phyloP scores from a whole-genome alignment of 2,329 filamentous ascomycete species.

The Simplicillium sp. region DNA sequence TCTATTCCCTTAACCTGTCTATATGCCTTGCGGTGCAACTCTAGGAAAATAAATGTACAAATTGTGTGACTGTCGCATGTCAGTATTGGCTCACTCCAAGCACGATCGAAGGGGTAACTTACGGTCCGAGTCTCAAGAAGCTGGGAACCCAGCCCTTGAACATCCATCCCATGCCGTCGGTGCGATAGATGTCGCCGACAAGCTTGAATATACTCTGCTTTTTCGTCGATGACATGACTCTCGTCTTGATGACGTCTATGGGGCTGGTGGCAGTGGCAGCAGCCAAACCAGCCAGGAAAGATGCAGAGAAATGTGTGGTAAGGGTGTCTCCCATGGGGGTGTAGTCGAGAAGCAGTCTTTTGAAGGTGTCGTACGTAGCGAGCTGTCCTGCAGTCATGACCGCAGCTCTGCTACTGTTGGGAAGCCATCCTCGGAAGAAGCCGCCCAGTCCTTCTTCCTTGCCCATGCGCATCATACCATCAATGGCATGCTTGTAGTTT shows the following conservation, averaged over 20 bases:
- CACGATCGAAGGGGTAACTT: slow-evolving; percentile 20
- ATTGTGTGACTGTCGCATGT: slow-evolving; percentile 59
- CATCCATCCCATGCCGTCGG: slow-evolving; percentile 72
- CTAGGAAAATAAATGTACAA: slow-evolving; percentile 76
- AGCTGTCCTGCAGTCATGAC: slow-evolving; percentile 82
- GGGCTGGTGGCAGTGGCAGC: slow-evolving; percentile 80
- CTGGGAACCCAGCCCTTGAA: slow-evolving; percentile 87
- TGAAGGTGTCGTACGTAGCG: slow-evolving; percentile 78
- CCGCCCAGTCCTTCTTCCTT: slow-evolving; percentile 67
- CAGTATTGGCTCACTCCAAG: neutral
- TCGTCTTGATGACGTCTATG: slow-evolving; percentile 82
- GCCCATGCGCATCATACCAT: slow-evolving; percentile 82
- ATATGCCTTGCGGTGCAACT: slow-evolving; percentile 77
- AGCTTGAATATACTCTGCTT: slow-evolving; percentile 45
- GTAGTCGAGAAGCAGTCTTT: slow-evolving; percentile 55
- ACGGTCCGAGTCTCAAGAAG: slow-evolving; percentile 56
- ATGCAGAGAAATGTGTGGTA: slow-evolving; percentile 70
- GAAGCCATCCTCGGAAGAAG: slow-evolving; percentile 78
- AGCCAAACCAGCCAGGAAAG: slow-evolving; percentile 69
- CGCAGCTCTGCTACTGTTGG: slow-evolving; percentile 72
- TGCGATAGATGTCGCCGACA: slow-evolving; percentile 55
- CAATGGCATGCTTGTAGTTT: slow-evolving; percentile 82
- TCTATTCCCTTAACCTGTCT: slow-evolving; percentile 37
- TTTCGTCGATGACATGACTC: slow-evolving; percentile 63
- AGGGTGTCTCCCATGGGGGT: slow-evolving; percentile 61